A percentile compares a stretch with the other conserved stretches of the same genome.
Conservation (phyloP, 495 filamentous ascomycete species). For the Daldinia concentrica region DNA sequence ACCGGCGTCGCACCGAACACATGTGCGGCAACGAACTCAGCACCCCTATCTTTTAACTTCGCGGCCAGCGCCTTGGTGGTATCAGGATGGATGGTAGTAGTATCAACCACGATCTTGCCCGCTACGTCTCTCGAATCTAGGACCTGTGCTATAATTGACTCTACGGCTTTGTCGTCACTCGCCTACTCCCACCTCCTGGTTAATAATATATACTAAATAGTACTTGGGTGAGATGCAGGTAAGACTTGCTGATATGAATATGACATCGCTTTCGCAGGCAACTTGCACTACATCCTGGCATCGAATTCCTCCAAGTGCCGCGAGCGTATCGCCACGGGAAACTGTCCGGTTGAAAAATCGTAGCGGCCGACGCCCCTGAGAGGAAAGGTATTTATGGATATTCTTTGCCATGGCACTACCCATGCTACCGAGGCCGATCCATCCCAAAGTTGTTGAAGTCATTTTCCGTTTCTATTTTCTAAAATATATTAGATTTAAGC, state of each 20-base stretch:
- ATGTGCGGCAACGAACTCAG: neutral
- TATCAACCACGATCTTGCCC: neutral
- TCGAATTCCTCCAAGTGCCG: neutral
- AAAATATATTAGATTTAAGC: too few species aligned
- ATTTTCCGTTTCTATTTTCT: neutral
- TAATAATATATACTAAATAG: neutral
- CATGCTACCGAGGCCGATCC: neutral
- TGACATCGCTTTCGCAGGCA: neutral
- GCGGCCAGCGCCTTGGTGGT: neutral
- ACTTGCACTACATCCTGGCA: neutral
- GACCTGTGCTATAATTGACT: neutral
- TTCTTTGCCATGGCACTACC: neutral
- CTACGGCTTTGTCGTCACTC: neutral
- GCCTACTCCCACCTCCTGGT: neutral
- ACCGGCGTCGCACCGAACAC: neutral
- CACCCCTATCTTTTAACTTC: neutral
- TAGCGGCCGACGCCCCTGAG: neutral
- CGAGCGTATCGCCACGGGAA: neutral
- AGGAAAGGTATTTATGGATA: neutral
- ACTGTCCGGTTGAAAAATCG: neutral
- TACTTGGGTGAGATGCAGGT: neutral
- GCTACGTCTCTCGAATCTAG: neutral
- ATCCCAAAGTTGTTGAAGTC: neutral
- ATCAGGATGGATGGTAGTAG: neutral
- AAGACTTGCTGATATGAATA: neutral